Evolutionary conservation across 2,329 filamentous ascomycete species (phyloP).

Genomic region (Neofusicoccum kwambonambiense): DNA sequence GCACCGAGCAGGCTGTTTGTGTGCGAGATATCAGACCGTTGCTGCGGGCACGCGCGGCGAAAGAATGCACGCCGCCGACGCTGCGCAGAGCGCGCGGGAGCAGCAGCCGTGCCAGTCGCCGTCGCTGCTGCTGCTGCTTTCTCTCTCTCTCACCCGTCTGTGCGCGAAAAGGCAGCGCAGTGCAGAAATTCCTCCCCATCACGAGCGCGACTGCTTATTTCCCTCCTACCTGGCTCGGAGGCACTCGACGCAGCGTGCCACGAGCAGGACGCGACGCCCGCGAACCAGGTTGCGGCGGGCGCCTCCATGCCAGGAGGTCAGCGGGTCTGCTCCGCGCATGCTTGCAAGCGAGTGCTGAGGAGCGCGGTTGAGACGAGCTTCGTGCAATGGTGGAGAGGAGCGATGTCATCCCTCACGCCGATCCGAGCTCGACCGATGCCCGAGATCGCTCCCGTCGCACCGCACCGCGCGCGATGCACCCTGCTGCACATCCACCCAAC

Average conservation of each 20-base stretch:
- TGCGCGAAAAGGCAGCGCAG: neutral
- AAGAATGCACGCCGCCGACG: constrained; percentile 7
- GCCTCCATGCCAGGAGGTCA: neutral
- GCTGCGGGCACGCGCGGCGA: neutral
- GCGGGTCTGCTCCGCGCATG: too few species aligned
- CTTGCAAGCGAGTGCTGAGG: neutral
- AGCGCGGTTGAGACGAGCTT: neutral
- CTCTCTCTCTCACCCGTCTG: neutral
- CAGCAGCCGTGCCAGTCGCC: neutral
- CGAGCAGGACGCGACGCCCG: neutral
- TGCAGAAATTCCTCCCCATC: neutral
- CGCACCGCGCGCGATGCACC: neutral
- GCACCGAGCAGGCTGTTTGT: constrained; percentile 12
- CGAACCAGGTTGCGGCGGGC: neutral
- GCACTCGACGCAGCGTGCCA: neutral
- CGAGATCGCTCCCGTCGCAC: constrained; percentile 13
- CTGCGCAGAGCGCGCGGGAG: neutral
- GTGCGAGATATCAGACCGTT: neutral
- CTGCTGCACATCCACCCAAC: constrained; percentile 9
- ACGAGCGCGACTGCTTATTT: neutral
- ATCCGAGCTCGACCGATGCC: constrained; percentile 3
- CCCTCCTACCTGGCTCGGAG: neutral
- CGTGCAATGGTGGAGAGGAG: neutral
- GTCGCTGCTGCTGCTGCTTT: neutral
- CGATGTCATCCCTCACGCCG: constrained; percentile 7